Conservation (phyloP, 2,329 filamentous ascomycete genomes). For the Hypoxylon sp. region DNA sequence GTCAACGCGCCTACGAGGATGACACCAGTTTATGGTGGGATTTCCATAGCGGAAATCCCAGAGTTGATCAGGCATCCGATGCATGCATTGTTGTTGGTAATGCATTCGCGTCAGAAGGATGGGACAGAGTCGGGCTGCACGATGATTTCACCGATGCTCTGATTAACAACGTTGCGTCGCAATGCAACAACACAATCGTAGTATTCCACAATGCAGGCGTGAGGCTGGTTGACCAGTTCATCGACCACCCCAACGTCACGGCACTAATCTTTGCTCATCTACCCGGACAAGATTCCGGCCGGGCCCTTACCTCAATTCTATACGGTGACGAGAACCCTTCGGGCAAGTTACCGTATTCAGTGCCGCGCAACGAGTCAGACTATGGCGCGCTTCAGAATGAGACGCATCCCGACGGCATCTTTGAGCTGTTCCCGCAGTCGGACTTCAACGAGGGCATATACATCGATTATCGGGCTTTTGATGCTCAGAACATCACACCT, state of each 20-base stretch:
- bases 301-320: constrained; percentile 80
- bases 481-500: constrained; percentile 69
- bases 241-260: constrained; percentile 78
- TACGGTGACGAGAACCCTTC: constrained; percentile 70
- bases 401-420: constrained; percentile 62
- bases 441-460: constrained; percentile 72
- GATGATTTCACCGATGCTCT: constrained; percentile 71
- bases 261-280: constrained; percentile 73
- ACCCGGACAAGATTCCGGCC: constrained; percentile 73
- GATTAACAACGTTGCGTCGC: constrained; percentile 64
- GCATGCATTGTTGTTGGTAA: constrained; percentile 73
- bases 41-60: constrained; percentile 58
- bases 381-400: constrained; percentile 59
- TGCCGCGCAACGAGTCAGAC: constrained; percentile 64
- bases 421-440: constrained; percentile 52
- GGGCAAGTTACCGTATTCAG: constrained; percentile 67
- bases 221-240: constrained; percentile 70
- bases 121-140: constrained; percentile 67
- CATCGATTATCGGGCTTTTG: constrained; percentile 77
- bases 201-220: constrained; percentile 75
- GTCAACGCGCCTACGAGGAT: constrained; percentile 61
- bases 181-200: constrained; percentile 72
- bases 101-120: constrained; percentile 75
- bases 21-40: constrained; percentile 65
- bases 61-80: constrained; percentile 62